Base-by-base conservation (phyloP, 257 asterid species). In the Echium plantagineum region DNA sequence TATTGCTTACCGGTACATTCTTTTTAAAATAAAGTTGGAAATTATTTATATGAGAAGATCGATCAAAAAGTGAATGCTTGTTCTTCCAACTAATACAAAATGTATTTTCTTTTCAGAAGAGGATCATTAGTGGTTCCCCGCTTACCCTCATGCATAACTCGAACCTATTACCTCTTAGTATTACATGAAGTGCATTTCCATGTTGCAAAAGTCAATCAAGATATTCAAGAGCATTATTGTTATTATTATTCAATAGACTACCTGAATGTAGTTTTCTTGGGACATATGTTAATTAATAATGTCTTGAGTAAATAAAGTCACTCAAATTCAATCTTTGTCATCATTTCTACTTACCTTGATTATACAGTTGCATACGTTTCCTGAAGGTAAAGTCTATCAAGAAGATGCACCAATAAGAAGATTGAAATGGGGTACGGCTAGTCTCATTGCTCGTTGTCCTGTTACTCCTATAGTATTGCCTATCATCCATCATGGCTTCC, bases 391-490 rank as follows among this genome's bases (percentile, higher is more conserved):
- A 80, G 99, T 89, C 55, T 84, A 66, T 78, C 99, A 89, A 80
- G 99, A 89, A 80, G 87, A 80, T 79, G 86, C 70, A 52, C 94
- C 99, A 7, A 83, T 89, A 74, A 71, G 95, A 63, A 78, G 96
- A 66, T 77, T 93, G 80, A 93, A 93, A 67, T 93, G 99, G 99
- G 97, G 99, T 67, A 86, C 97, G 32, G 96, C 99, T 71, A 89
- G 99, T 81, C 99, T 93, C 64, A 86, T 93, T 68, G 90, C 77
- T 31, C 97, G 99, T 63, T 85, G 97, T 38, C 97, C 96, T 24
- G 80, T 89, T 52, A 78, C 95, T 71, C 99, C 99, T 20, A 83
- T 93, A 70, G 94, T 93, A 76, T 66, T 93, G 74, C 99, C 99
- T 64, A 84, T 93, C 62, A 72, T 86, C 71, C 99, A 86, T 77